Percentiles rank a stretch among this genome's conserved stretches.
phyloP scores from a whole-genome alignment of 148 eudicot species.

The Camellia japonica region DNA sequence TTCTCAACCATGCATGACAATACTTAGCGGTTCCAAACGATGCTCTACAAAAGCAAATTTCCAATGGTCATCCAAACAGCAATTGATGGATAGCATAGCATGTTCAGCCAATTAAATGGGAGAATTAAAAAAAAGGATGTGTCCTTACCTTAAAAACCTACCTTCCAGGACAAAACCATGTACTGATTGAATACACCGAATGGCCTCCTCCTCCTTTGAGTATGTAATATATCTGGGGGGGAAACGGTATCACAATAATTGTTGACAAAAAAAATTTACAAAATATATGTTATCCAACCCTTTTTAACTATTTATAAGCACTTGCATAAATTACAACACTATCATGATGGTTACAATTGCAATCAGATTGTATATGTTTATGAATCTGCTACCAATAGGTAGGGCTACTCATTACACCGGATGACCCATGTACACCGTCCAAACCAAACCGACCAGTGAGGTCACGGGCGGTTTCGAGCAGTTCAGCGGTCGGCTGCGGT shows the following conservation, averaged over 20 bases:
- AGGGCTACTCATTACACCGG: too few species aligned
- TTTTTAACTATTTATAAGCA: not conserved
- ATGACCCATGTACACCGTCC: too few species aligned
- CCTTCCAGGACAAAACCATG: slow-evolving; percentile 58
- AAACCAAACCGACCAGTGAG: too few species aligned
- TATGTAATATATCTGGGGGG: slow-evolving; percentile 47
- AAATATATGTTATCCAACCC: not conserved
- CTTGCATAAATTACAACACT: not conserved
- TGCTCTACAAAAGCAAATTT: slow-evolving; percentile 41
- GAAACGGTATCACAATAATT: not conserved
- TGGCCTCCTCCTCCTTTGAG: slow-evolving; percentile 62
- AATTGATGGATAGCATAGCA: not conserved
- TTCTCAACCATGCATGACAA: slow-evolving; percentile 67
- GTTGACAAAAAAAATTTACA: not conserved
- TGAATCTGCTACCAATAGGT: not conserved
- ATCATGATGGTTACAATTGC: not conserved
- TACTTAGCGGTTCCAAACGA: slow-evolving; percentile 67
- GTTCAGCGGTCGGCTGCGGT: too few species aligned
- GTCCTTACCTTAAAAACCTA: slow-evolving; percentile 47
- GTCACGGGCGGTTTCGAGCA: too few species aligned
- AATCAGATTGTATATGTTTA: not conserved
- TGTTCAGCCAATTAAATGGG: not conserved
- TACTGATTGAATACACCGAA: slow-evolving; percentile 58
- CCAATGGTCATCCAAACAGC: slow-evolving; percentile 14
- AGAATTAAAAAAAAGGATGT: not conserved